These are phyloP conservation scores for Ogataea kodamae DNA, from an alignment of 805 yeast genomes.

Conservation along the genomic window DNA sequence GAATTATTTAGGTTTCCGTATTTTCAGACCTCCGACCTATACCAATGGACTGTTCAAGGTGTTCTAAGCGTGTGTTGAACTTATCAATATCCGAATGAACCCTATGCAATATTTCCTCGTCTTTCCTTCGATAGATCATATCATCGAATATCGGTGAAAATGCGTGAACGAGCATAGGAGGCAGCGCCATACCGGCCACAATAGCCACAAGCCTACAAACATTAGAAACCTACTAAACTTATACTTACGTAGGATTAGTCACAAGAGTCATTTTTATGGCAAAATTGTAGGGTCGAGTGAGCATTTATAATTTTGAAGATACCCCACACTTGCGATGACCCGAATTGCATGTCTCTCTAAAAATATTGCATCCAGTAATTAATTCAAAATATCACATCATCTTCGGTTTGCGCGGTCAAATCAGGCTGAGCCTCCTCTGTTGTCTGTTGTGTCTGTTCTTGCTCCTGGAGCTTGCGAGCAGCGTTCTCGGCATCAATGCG, in stretches of 20 bases:
- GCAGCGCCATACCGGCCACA: conserved; percentile 20
- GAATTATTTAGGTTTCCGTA: conserved; percentile 3
- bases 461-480: conserved; percentile 28
- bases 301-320: conserved; percentile 1
- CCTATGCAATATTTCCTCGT: conserved; percentile 14
- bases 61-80: conserved; percentile 15
- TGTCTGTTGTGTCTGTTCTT: conserved; percentile 2
- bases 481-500: conserved; percentile 54
- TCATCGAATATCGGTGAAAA: conserved; percentile 6
- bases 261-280: background rate
- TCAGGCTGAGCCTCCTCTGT: conserved; percentile 11
- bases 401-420: conserved; percentile 34
- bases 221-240: conserved; percentile 2
- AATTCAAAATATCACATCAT: conserved; percentile 37
- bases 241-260: conserved; percentile 8
- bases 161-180: conserved; percentile 12
- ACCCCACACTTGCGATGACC: conserved; percentile 2
- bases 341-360: background rate
- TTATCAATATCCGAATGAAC: conserved; percentile 12
- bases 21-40: conserved; percentile 1
- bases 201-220: conserved; percentile 15
- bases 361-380: background rate
- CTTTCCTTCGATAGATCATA: conserved; percentile 17
- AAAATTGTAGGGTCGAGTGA: background rate
- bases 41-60: conserved; percentile 11